These are phyloP conservation scores for Monosporozyma aerobia DNA, from an alignment of 805 yeast genomes.

Conservation along the genomic window DNA sequence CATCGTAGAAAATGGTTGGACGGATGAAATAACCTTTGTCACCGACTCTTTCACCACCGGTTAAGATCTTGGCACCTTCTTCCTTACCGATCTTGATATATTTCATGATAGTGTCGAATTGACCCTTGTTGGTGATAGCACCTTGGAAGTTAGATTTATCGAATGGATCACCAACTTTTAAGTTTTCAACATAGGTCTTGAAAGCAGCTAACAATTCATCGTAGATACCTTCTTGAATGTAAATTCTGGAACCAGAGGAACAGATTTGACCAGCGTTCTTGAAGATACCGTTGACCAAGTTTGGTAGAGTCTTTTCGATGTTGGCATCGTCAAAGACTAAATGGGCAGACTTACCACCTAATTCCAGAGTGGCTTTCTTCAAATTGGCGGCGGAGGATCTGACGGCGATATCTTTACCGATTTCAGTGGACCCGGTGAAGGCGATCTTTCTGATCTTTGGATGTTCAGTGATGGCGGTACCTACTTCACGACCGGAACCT, in stretches of 20 bases:
- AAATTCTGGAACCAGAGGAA: constrained; percentile 74
- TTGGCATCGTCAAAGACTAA: constrained; percentile 65
- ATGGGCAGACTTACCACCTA: constrained; percentile 80
- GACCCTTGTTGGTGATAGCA: constrained; percentile 48
- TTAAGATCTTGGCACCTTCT: constrained; percentile 56
- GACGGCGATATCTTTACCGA: constrained; percentile 63
- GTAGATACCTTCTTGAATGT: constrained; percentile 62
- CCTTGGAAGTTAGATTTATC: constrained; percentile 61
- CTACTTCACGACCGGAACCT: constrained; percentile 67
- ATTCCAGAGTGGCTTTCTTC: constrained; percentile 72
- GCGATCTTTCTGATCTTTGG: constrained; percentile 66
- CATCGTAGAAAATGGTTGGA: constrained; percentile 70
- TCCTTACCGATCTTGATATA: constrained; percentile 59
- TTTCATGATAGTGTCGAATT: constrained; percentile 57
- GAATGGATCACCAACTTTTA: constrained; percentile 71
- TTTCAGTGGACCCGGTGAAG: constrained; percentile 72
- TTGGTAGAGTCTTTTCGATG: constrained; percentile 39
- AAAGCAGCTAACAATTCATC: constrained; percentile 52
- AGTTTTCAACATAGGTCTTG: constrained; percentile 46
- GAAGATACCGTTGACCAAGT: constrained; percentile 60
- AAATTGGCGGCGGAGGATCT: constrained; percentile 62
- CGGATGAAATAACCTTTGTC: constrained; percentile 60
- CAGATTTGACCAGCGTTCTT: constrained; percentile 78
- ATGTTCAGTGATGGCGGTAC: constrained; percentile 61
- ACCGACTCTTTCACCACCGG: constrained; percentile 64